Conservation (phyloP, 1,284 basidiomycete genomes). For the Blastosporella zonata region DNA sequence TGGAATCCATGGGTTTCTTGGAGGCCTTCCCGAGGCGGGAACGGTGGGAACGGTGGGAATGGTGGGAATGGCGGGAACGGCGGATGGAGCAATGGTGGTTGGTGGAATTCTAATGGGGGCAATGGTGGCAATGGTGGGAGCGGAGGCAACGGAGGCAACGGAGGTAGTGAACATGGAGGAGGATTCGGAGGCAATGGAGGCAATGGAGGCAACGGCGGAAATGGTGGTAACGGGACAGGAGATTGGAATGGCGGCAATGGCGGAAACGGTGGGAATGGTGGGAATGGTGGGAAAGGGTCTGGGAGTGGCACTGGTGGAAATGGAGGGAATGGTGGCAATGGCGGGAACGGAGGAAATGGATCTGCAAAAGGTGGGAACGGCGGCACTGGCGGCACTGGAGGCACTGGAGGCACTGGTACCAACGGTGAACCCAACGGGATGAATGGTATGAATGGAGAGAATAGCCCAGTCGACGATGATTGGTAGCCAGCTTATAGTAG, state of each 20-base stretch:
- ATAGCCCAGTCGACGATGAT: not conserved
- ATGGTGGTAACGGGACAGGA: conserved; percentile 1
- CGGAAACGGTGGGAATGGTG: too few species aligned
- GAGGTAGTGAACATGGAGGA: not conserved
- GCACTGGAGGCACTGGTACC: not conserved
- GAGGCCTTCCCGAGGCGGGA: not conserved
- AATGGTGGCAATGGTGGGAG: not conserved
- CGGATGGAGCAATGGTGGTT: too few species aligned
- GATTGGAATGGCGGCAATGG: too few species aligned
- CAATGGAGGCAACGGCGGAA: not conserved
- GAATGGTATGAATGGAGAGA: not conserved
- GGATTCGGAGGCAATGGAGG: conserved; percentile 1
- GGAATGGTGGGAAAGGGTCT: not conserved
- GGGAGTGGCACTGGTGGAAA: not conserved
- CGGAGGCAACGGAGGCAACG: not conserved
- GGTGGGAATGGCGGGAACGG: not conserved
- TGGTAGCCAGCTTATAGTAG: too few species aligned
- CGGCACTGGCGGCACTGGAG: not conserved
- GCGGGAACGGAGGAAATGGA: not conserved
- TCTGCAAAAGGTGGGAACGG: not conserved
- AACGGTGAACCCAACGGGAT: not conserved
- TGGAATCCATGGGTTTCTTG: conserved; percentile 9
- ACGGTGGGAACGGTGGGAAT: too few species aligned
- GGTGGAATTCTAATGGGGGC: not conserved
- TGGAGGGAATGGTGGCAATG: not conserved